Base-by-base conservation (phyloP, 768 basidiomycete species). In the Gelatoporia subvermispora region DNA sequence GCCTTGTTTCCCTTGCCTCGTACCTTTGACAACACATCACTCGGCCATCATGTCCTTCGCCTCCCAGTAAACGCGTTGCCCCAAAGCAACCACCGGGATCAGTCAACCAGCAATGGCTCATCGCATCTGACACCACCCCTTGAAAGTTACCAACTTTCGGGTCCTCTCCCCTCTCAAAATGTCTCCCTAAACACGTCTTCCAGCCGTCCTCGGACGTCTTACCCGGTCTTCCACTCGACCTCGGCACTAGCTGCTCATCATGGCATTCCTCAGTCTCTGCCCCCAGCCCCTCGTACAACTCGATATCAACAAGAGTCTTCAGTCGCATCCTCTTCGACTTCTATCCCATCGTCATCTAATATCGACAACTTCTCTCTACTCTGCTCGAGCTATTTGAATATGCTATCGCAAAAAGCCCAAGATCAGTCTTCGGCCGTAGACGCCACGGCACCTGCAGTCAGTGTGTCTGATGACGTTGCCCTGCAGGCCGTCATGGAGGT, bases 251-350 rank as follows among this genome's bases (percentile, higher is more conserved):
- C 85, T 59, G 73, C 81, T 60, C 86, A 87, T 50, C 81, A 88
- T 86, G 86, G 85, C 68, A 80, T 88, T 63, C 86, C 87, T 51
- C 77, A 81, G 56, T 76, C 73, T 53, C 66, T 89, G 41, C 86
- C 87, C 40, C 80, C 79, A 45, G 78, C 79, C 48, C 86, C 86
- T 52, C 76, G 79, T 46, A 79, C 79, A 63, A 73, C 72, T 56
- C 73, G 76, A 49, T 73, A 65, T 60, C 69, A 67, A 65, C 47
- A 64, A 57, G 54, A 59, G 43, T 61, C 71, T 54, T 45, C 65
- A 54, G 61, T 69, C 58, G 36, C 62, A 59, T 58, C 67, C 49
- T 55, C 43, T 51, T 25, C 56, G 50, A 56, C 49, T 34, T 46
- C 58, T 55, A 41, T 50, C 17, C 49, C 43, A 9, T 43, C 58